Conservation (phyloP, 805 yeast genomes). For the Wickerhamiella dianesei region DNA sequence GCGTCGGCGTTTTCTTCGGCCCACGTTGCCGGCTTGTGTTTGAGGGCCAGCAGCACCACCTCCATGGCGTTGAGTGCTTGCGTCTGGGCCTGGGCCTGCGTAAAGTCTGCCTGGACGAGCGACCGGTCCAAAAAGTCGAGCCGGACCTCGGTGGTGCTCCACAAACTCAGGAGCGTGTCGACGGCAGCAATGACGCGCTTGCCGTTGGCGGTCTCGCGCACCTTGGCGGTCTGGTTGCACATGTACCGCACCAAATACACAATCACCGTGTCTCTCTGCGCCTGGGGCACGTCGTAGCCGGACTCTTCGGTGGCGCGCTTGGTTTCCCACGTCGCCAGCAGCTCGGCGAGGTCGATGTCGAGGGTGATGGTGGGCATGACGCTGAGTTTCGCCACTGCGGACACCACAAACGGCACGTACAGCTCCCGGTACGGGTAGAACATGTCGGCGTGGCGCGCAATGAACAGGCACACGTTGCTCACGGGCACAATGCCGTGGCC, state of each 20-base stretch:
- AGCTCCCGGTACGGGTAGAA: slow-evolving; percentile 81
- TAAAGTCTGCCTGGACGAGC: slow-evolving; percentile 62
- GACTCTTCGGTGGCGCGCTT: slow-evolving; percentile 8
- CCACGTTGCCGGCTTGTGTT: slow-evolving; percentile 69
- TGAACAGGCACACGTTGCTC: slow-evolving; percentile 72
- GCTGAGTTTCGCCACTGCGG: slow-evolving; percentile 83
- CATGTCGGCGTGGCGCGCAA: slow-evolving; percentile 71
- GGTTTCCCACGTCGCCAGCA: slow-evolving; percentile 72
- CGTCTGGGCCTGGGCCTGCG: slow-evolving; percentile 39
- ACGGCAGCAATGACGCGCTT: slow-evolving; percentile 68
- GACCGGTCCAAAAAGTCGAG: slow-evolving; percentile 80
- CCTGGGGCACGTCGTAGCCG: slow-evolving; percentile 48
- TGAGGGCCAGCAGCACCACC: slow-evolving; percentile 70
- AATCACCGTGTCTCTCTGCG: slow-evolving; percentile 78
- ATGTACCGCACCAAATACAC: slow-evolving; percentile 79
- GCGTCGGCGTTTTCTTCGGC: slow-evolving; percentile 54
- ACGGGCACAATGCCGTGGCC: slow-evolving; percentile 79
- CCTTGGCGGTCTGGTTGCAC: slow-evolving; percentile 50
- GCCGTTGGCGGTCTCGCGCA: slow-evolving; percentile 72
- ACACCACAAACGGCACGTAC: slow-evolving; percentile 74
- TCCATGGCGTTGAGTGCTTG: slow-evolving; percentile 84
- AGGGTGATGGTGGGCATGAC: slow-evolving; percentile 68
- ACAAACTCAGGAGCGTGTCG: slow-evolving; percentile 58
- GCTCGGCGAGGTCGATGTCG: slow-evolving; percentile 80
- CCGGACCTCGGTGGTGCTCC: slow-evolving; percentile 86